Percentiles rank a stretch among this genome's conserved stretches.
These are phyloP conservation scores for Erysimum cheiri DNA, from an alignment of 441 rosid species.

Conservation along the genomic window DNA sequence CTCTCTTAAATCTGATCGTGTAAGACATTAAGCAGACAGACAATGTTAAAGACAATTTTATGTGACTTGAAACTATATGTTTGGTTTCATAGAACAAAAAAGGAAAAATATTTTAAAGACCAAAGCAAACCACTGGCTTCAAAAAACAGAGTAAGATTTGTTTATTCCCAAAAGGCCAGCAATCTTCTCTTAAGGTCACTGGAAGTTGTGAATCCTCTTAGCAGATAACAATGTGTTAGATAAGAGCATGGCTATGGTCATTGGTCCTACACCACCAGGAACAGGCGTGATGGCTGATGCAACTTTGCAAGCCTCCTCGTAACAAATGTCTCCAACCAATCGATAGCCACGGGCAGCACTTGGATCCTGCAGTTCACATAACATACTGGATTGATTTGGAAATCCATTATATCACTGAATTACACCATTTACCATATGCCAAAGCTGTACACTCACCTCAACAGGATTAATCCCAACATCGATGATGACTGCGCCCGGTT, in stretches of 20 bases:
- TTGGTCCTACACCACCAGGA: slow-evolving; percentile 95
- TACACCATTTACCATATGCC: neutral
- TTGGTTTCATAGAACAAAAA: slow-evolving; percentile 12
- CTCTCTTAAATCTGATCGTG: slow-evolving; percentile 8
- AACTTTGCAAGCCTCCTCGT: slow-evolving; percentile 74
- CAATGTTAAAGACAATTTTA: slow-evolving; percentile 2
- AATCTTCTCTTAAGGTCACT: slow-evolving; percentile 39
- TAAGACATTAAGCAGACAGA: neutral
- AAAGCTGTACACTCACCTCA: slow-evolving; percentile 52
- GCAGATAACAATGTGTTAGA: slow-evolving; percentile 76
- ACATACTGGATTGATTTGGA: slow-evolving; percentile 25
- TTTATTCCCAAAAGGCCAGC: neutral
- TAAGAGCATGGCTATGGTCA: slow-evolving; percentile 94
- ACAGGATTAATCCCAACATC: slow-evolving; percentile 93
- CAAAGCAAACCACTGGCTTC: slow-evolving; percentile 10
- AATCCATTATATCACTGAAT: neutral
- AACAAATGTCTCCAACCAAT: slow-evolving; percentile 83
- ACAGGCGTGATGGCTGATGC: slow-evolving; percentile 89
- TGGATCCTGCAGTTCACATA: slow-evolving; percentile 56
- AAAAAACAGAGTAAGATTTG: neutral
- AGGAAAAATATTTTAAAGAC: neutral
- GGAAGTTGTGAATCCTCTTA: slow-evolving; percentile 59
- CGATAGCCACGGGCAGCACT: slow-evolving; percentile 65
- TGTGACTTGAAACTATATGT: neutral
- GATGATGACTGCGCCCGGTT: slow-evolving; percentile 86